Evolutionary conservation across 1,139 yeast species (phyloP).

Genomic region (Saccharomyces uvarum): DNA sequence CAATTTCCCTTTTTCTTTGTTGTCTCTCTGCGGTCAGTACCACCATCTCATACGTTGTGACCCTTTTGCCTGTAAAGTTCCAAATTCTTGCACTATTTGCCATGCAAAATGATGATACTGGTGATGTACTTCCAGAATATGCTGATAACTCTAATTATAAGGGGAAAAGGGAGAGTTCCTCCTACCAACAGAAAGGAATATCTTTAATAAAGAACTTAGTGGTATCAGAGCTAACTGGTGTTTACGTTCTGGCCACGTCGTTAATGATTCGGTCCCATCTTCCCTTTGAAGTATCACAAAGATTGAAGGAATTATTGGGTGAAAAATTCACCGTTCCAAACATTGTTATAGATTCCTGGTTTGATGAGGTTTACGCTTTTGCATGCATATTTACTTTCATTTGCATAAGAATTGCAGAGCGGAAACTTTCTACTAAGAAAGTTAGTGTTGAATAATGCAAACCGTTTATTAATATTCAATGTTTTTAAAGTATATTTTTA

Average conservation of each 20-base stretch:
- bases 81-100: conserved; percentile 27
- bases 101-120: conserved; percentile 15
- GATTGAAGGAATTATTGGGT: conserved; percentile 29
- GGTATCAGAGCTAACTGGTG: conserved; percentile 64
- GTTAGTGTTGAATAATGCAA: not conserved
- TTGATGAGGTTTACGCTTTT: conserved; percentile 62
- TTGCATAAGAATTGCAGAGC: conserved; percentile 35
- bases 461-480: not conserved
- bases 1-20: conserved; percentile 59
- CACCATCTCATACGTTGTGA: conserved; percentile 38
- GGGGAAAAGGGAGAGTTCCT: not conserved
- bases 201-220: conserved; percentile 40
- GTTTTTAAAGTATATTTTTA: not conserved
- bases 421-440: conserved; percentile 8
- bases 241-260: conserved; percentile 75
- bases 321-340: conserved; percentile 34
- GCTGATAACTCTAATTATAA: conserved; percentile 7
- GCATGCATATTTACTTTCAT: conserved; percentile 48
- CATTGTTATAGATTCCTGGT: conserved; percentile 66
- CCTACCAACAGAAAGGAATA: conserved; percentile 13
- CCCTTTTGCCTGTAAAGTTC: conserved; percentile 28
- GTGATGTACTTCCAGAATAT: conserved; percentile 17
- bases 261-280: conserved; percentile 67
- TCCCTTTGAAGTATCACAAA: conserved; percentile 48
- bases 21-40: conserved; percentile 56